Base-by-base conservation (phyloP, 495 filamentous ascomycete species). In the Penicillium mononematosum region DNA sequence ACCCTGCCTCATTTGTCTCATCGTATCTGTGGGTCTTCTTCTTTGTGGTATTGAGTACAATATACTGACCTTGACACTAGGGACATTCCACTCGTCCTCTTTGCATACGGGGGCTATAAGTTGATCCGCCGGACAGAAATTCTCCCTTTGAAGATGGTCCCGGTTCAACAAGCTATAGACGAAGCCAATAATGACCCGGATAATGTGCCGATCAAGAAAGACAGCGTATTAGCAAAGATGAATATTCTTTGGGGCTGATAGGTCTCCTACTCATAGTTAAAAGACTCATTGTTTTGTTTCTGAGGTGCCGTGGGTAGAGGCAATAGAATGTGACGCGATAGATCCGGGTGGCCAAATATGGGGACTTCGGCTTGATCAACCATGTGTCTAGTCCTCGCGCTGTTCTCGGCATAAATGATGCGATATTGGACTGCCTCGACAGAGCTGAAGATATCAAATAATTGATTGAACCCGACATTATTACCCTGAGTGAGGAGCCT, bases 71-170 rank as follows among this genome's bases (percentile, higher is more conserved):
- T 22, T 5, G 4, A 2, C 8, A 11, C 2, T 25, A 72, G 71
- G 7, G 77, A 80, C 52, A 71, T 80, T 24, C 75, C 75, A 0
- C 66, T 80, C 17, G 73, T 80, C n/a, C 61, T 76, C 5, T 58
- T 64, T n/a, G 71, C 73, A 11, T 78, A 72, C 54, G 53, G 70
- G 19, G 70, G 63, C 1, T 80, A 76, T 62, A 79, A 79, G 52
- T 45, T 72, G 5, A 63, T 74, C 34, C 71, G 70, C 20, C 58
- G 69, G 14, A 78, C 76, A 0, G 71, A 69, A 22, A 57, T 74
- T 9, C 58, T 75, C 14, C 61, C 62, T 7, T 41, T 75, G 1
- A 32, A 58, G 6, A 59, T 74, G 43, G 67, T 81, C 0, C 72
- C 72, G 0, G 27, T 75, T 8, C 47, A 54, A 17, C 63, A 70